Percentiles rank a stretch among this genome's conserved stretches.
phyloP scores from a whole-genome alignment of 805 yeast genomes.

The Myxozyma neglecta region DNA sequence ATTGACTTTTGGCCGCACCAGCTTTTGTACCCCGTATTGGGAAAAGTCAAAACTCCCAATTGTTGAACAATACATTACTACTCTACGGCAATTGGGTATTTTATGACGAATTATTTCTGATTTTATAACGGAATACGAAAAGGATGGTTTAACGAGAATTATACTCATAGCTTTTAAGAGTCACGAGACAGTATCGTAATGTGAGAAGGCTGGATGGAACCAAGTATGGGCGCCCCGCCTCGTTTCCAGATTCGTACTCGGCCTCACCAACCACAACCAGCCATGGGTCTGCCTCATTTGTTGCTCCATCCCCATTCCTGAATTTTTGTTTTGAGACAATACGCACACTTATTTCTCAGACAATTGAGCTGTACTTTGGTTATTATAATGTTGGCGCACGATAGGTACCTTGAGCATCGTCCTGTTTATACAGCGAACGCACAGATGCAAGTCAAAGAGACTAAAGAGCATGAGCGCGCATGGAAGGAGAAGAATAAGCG shows the following conservation, averaged over 20 bases:
- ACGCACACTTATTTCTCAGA: too few relatives aligned
- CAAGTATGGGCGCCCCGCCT: not conserved
- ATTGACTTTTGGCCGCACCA: too few relatives aligned
- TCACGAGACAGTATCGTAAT: not conserved
- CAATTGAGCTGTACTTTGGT: not conserved
- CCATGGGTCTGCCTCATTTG: not conserved
- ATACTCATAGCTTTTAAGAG: not conserved
- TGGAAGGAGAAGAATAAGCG: constrained; percentile 7
- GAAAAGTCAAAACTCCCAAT: too few relatives aligned
- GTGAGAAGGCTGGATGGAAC: not conserved
- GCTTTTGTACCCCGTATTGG: too few relatives aligned
- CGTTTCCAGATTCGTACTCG: not conserved
- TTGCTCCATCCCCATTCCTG: not conserved
- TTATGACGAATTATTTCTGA: too few relatives aligned
- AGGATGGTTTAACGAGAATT: not conserved
- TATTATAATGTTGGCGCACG: not conserved
- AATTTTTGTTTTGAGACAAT: too few relatives aligned
- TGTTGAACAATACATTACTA: too few relatives aligned
- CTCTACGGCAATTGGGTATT: too few relatives aligned
- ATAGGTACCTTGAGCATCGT: not conserved
- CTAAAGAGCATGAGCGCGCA: not conserved
- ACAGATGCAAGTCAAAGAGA: not conserved
- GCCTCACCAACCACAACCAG: not conserved
- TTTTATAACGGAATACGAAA: not conserved
- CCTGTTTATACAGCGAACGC: not conserved